Conservation (phyloP, 805 yeast species). For the Peterozyma xylosa region DNA sequence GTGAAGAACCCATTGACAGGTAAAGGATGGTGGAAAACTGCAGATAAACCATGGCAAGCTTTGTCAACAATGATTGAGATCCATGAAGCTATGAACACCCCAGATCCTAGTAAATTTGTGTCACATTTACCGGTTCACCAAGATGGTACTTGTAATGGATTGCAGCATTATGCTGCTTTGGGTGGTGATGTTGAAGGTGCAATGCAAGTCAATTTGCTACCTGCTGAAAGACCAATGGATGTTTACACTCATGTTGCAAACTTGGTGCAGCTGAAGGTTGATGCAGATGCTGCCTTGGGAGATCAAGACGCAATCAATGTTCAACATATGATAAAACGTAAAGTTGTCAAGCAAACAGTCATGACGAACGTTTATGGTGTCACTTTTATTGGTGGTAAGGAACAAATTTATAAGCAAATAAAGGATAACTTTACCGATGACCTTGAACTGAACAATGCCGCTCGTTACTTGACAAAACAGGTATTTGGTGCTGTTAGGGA, state of each 20-base stretch:
- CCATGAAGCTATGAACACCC: constrained; percentile 48
- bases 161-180: constrained; percentile 81
- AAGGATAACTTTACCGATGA: constrained; percentile 40
- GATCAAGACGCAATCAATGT: constrained; percentile 46
- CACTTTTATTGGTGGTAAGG: constrained; percentile 86
- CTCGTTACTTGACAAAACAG: constrained; percentile 64
- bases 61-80: constrained; percentile 65
- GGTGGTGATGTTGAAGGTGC: constrained; percentile 87
- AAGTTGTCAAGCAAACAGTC: constrained; percentile 92
- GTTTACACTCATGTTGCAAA: constrained; percentile 67
- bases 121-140: constrained; percentile 78
- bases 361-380: constrained; percentile 99
- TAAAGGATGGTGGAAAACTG: constrained; percentile 59
- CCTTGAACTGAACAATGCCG: constrained; percentile 32
- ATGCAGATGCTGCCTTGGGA: constrained; percentile 44
- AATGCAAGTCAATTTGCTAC: constrained; percentile 65
- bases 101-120: constrained; percentile 56
- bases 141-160: constrained; percentile 83
- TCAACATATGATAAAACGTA: constrained; percentile 64
- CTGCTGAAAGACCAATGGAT: constrained; percentile 69
- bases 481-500: constrained; percentile 83
- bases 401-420: constrained; percentile 77
- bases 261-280: constrained; percentile 49
- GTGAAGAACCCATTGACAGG: constrained; percentile 57
- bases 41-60: constrained; percentile 83